Conservation (phyloP, 2,329 filamentous ascomycete genomes). For the Ascochyta fabae region DNA sequence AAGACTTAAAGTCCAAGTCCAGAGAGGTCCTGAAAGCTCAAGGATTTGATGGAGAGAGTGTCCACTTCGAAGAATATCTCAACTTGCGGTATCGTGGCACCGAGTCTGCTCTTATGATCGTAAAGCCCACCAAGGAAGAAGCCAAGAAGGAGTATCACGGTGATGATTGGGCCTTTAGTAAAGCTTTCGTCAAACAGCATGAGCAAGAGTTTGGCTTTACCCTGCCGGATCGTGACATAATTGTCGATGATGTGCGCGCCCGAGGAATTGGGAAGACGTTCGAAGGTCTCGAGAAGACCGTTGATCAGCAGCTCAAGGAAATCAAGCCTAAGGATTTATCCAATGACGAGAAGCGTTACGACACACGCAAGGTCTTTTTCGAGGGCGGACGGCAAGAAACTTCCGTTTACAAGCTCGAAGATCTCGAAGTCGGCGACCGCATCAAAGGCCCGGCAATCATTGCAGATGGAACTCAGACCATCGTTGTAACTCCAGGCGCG, state of each 20-base stretch:
- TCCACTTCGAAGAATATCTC: constrained; percentile 88
- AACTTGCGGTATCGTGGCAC: constrained; percentile 93
- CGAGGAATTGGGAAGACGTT: constrained; percentile 90
- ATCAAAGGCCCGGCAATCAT: constrained; percentile 84
- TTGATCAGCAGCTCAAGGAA: constrained; percentile 80
- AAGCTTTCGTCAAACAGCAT: constrained; percentile 85
- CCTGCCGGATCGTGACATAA: constrained; percentile 81
- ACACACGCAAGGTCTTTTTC: constrained; percentile 78
- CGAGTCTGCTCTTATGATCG: constrained; percentile 88
- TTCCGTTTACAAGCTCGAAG: constrained; percentile 80
- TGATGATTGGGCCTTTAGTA: constrained; percentile 80
- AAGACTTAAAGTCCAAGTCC: constrained; percentile 79
- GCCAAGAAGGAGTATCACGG: constrained; percentile 64
- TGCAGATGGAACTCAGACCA: constrained; percentile 87
- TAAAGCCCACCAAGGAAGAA: constrained; percentile 72
- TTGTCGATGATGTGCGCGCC: constrained; percentile 87
- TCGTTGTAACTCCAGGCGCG: constrained; percentile 82
- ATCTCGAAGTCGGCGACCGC: constrained; percentile 73
- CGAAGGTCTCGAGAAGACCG: constrained; percentile 77
- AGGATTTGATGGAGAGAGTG: constrained; percentile 76
- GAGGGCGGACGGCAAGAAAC: constrained; percentile 80
- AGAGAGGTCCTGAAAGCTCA: constrained; percentile 72
- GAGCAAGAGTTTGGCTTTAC: constrained; percentile 94
- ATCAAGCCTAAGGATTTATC: constrained; percentile 66
- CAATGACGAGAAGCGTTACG: constrained; percentile 68